Evolutionary conservation across 2,329 filamentous ascomycete species (phyloP).

Genomic region (Dothistroma septosporum): DNA sequence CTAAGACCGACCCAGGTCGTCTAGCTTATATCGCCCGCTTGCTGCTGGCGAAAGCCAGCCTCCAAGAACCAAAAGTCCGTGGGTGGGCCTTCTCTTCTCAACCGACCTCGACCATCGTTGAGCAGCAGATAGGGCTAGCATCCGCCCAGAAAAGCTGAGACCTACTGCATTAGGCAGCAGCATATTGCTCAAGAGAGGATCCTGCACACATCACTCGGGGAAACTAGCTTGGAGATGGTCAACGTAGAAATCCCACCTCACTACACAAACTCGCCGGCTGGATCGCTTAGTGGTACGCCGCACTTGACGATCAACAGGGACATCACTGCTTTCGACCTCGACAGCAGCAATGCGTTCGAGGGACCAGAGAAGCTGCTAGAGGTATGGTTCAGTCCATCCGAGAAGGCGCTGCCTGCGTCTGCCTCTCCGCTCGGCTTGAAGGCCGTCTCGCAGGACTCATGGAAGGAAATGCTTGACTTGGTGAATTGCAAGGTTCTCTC

Average conservation of each 20-base stretch:
- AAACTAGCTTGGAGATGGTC: constrained; percentile 66
- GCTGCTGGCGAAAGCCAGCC: constrained; percentile 87
- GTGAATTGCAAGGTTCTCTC: constrained; percentile 99
- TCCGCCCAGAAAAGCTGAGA: constrained; percentile 30
- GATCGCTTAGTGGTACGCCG: constrained; percentile 67
- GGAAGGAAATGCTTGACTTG: constrained; percentile 95
- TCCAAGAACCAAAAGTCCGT: constrained; percentile 50
- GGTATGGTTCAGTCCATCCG: constrained; percentile 91
- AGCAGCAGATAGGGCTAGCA: constrained; percentile 94
- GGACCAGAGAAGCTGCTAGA: constrained; percentile 97
- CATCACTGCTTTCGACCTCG: constrained; percentile 76
- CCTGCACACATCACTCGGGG: neutral
- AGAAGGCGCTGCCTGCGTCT: constrained; percentile 65
- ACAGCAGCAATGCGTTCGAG: constrained; percentile 95
- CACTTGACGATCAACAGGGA: constrained; percentile 96
- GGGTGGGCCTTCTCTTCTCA: constrained; percentile 95
- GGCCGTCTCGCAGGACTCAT: constrained; percentile 74
- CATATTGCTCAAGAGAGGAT: constrained; percentile 5
- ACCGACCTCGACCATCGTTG: constrained; percentile 86
- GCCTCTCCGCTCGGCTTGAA: constrained; percentile 77
- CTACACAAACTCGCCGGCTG: constrained; percentile 71
- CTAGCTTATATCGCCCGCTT: constrained; percentile 46
- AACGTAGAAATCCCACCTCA: constrained; percentile 73
- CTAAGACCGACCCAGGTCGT: constrained; percentile 75
- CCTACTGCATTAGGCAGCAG: neutral